Conservation (phyloP, 768 basidiomycete species). For the Xerocomellus chrysenteron region DNA sequence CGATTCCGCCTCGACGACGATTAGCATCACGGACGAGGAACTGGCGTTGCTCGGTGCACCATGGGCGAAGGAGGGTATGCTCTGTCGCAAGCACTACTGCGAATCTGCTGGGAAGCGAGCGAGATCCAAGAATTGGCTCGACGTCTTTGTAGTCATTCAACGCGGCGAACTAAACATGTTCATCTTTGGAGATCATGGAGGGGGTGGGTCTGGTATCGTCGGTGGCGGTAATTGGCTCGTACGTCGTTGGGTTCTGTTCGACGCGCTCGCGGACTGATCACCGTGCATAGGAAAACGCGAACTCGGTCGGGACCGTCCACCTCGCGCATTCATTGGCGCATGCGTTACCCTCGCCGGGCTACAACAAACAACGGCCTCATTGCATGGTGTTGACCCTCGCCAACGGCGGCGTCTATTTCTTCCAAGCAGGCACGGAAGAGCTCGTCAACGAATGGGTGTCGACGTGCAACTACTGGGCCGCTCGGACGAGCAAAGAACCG, state of each 20-base stretch:
- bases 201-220: conserved; percentile 62
- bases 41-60: conserved; percentile 93
- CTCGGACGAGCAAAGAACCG: conserved; percentile 92
- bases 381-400: conserved; percentile 93
- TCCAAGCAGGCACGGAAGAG: conserved; percentile 98
- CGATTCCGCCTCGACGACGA: conserved; percentile 64
- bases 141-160: conserved; percentile 95
- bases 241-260: conserved; percentile 36
- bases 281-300: conserved; percentile 72
- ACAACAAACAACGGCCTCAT: conserved; percentile 85
- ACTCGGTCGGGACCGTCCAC: conserved; percentile 74
- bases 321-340: conserved; percentile 89
- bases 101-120: conserved; percentile 81
- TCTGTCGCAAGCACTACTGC: conserved; percentile 94
- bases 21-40: conserved; percentile 93
- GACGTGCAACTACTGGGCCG: conserved; percentile 99
- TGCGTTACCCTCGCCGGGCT: conserved; percentile 86
- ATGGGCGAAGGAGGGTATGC: conserved; percentile 98
- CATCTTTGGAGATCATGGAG: conserved; percentile 76
- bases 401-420: conserved; percentile 91
- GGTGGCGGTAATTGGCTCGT: conserved; percentile 99
- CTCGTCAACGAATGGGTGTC: conserved; percentile 99
- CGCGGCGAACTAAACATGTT: conserved; percentile 97
- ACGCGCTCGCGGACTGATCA: conserved; percentile 10
- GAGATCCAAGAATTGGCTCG: conserved; percentile 88